A percentile compares a stretch with the other conserved stretches of the same genome.
Evolutionary conservation across 352 stramenopile species (phyloP).

Genomic region (Globisporangium emineosum): DNA sequence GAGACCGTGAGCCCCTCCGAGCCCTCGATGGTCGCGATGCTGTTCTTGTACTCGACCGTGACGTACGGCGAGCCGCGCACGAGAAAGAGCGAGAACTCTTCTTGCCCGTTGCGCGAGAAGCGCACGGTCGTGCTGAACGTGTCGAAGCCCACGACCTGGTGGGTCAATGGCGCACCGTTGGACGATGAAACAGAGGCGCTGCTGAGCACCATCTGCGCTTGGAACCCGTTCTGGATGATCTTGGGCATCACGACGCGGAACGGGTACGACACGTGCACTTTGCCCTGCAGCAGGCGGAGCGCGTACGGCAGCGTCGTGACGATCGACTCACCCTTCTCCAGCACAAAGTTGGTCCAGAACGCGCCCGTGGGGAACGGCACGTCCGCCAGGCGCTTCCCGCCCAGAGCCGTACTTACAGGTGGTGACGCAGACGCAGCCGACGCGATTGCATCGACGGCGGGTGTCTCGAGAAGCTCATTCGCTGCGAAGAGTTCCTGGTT

Average conservation of each 20-base stretch:
- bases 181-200: conserved; percentile 9
- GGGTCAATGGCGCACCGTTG: conserved; percentile 17
- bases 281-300: conserved; percentile 45
- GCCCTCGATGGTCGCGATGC: conserved; percentile 51
- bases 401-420: neutral
- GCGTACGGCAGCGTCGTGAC: conserved; percentile 74
- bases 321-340: conserved; percentile 50
- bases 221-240: conserved; percentile 68
- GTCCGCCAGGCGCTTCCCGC: conserved; percentile 31
- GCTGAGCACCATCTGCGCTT: conserved; percentile 60
- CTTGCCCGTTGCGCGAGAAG: conserved; percentile 38
- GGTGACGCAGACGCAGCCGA: neutral
- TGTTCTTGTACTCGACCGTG: conserved; percentile 60
- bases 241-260: conserved; percentile 70
- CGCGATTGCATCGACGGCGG: neutral
- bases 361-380: conserved; percentile 74
- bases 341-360: conserved; percentile 83
- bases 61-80: conserved; percentile 81
- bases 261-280: conserved; percentile 71
- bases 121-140: conserved; percentile 58
- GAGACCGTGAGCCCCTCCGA: conserved; percentile 46
- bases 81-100: conserved; percentile 55
- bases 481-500: conserved; percentile 45
- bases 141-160: conserved; percentile 72
- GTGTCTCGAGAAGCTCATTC: conserved; percentile 20